phyloP scores from a whole-genome alignment of 1,284 basidiomycete species.

The Boletus subluridellus region DNA sequence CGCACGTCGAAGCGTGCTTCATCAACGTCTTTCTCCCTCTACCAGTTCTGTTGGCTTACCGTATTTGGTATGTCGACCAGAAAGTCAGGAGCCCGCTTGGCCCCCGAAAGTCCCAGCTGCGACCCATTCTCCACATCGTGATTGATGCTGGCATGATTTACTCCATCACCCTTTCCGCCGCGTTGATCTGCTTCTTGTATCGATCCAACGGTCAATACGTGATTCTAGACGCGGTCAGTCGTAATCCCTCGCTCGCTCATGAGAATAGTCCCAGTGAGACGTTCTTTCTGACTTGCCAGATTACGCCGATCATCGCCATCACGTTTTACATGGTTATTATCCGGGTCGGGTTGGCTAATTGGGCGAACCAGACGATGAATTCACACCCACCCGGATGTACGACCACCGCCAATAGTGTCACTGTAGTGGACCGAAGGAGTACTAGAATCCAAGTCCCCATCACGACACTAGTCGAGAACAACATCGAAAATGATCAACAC shows the following conservation, averaged over 20 bases:
- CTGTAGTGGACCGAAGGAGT: neutral
- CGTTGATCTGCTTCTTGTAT: neutral
- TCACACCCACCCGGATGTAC: neutral
- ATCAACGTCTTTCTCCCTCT: neutral
- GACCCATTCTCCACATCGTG: slow-evolving; percentile 4
- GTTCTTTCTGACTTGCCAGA: neutral
- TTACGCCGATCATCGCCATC: neutral
- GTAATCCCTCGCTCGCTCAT: neutral
- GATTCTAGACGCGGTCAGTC: neutral
- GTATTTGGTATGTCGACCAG: neutral
- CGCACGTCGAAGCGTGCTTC: neutral
- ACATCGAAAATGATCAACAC: neutral
- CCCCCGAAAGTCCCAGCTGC: neutral
- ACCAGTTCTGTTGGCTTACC: slow-evolving; percentile 7
- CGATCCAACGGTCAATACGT: slow-evolving; percentile 10
- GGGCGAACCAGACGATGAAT: neutral
- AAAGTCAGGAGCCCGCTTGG: neutral
- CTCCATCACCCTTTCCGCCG: slow-evolving; percentile 3
- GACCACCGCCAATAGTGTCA: neutral
- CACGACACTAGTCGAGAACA: neutral
- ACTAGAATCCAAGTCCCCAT: neutral
- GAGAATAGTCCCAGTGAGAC: neutral
- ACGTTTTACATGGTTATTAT: slow-evolving; percentile 1
- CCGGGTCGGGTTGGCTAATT: neutral
- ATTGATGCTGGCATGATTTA: slow-evolving; percentile 14